Evolutionary conservation across 169 alveolate species (phyloP).

Genomic region (Plasmodium vinckei): DNA sequence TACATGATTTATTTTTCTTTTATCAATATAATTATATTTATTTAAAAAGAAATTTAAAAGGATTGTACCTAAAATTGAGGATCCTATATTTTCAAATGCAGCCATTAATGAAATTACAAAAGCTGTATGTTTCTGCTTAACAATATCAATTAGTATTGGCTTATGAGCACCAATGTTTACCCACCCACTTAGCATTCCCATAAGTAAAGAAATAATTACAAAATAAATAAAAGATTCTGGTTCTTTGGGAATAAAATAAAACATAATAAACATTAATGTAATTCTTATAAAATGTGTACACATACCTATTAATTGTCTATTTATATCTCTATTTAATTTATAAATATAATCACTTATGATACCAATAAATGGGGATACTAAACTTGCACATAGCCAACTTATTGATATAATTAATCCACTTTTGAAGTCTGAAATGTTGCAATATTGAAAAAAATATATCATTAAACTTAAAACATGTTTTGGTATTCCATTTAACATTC

Average conservation of each 20-base stretch:
- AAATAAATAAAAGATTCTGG: conserved; percentile 73
- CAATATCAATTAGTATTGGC: conserved; percentile 80
- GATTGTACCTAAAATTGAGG: conserved; percentile 81
- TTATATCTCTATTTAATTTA: conserved; percentile 73
- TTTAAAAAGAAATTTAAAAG: conserved; percentile 46
- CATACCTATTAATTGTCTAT: conserved; percentile 80
- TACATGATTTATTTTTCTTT: conserved; percentile 9
- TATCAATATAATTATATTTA: conserved; percentile 52
- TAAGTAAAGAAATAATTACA: conserved; percentile 76
- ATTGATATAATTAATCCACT: conserved; percentile 78
- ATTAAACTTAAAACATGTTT: conserved; percentile 79
- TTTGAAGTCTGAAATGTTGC: conserved; percentile 79
- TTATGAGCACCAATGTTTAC: conserved; percentile 81
- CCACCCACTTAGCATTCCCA: conserved; percentile 84
- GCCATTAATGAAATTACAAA: conserved; percentile 79
- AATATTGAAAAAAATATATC: conserved; percentile 82
- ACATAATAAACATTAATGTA: conserved; percentile 73
- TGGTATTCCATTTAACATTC: conserved; percentile 82
- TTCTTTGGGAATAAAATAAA: conserved; percentile 79
- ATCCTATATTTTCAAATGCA: conserved; percentile 79
- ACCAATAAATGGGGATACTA: conserved; percentile 81
- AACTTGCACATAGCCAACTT: conserved; percentile 81
- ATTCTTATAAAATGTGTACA: conserved; percentile 76
- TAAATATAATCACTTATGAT: conserved; percentile 79
- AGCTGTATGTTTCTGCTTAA: conserved; percentile 80